Evolutionary conservation across 495 filamentous ascomycete species (phyloP).

Genomic region (Diplogelasinospora grovesii): DNA sequence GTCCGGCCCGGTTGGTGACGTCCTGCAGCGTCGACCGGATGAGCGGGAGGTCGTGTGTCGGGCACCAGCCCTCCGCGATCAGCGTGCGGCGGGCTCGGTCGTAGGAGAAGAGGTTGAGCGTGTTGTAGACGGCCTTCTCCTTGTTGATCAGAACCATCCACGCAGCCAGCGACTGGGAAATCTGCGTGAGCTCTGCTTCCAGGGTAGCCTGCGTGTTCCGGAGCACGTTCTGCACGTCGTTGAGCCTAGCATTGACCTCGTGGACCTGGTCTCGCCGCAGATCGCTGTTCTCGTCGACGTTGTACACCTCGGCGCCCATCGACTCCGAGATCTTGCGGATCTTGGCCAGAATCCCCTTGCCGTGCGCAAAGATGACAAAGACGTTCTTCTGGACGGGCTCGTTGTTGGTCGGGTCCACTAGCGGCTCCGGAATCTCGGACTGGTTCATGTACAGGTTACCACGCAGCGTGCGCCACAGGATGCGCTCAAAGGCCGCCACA

Average conservation of each 20-base stretch:
- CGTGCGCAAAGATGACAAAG: constrained; percentile 98
- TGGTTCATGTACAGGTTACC: constrained; percentile 99
- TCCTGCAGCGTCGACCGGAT: constrained; percentile 96
- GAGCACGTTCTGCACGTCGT: constrained; percentile 84
- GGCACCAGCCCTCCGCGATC: constrained; percentile 96
- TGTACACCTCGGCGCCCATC: constrained; percentile 89
- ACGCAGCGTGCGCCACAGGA: constrained; percentile 91
- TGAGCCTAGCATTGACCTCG: constrained; percentile 88
- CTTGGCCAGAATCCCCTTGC: constrained; percentile 95
- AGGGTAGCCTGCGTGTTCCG: constrained; percentile 95
- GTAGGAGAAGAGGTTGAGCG: constrained; percentile 92
- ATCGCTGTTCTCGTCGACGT: constrained; percentile 94
- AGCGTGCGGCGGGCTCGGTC: constrained; percentile 92
- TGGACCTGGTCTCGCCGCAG: constrained; percentile 89
- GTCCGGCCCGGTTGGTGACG: constrained; percentile 88
- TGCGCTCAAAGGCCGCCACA: constrained; percentile 91
- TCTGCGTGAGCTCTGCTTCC: constrained; percentile 86
- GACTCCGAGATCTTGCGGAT: constrained; percentile 98
- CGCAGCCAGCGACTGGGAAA: constrained; percentile 78
- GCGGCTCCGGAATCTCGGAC: constrained; percentile 91
- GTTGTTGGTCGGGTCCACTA: constrained; percentile 86
- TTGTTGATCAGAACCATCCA: constrained; percentile 98
- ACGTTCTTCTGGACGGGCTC: constrained; percentile 94
- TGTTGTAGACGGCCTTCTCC: constrained; percentile 97
- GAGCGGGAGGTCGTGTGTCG: constrained; percentile 78